phyloP scores from a whole-genome alignment of 2,329 filamentous ascomycete species.

The Pyrenophora seminiperda region DNA sequence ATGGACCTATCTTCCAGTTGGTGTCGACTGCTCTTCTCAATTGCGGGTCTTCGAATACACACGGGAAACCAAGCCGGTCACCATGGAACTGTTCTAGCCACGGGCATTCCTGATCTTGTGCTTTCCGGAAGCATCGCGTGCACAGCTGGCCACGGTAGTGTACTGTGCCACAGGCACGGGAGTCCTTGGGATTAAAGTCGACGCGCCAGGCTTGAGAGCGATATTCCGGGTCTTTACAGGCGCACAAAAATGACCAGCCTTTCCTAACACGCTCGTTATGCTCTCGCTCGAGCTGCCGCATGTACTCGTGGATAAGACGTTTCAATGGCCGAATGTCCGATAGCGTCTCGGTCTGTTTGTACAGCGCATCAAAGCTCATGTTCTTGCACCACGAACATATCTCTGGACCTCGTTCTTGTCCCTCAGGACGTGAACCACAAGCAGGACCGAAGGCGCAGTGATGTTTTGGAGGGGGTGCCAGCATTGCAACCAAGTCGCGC shows the following conservation, averaged over 20 bases:
- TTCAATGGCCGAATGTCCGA: conserved; percentile 18
- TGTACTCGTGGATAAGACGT: conserved; percentile 23
- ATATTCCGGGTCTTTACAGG: conserved; percentile 29
- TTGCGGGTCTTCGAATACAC: conserved; percentile 26
- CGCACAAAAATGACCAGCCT: conserved; percentile 29
- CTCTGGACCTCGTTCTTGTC: conserved; percentile 25
- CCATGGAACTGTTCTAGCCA: conserved; percentile 32
- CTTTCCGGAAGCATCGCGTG: conserved; percentile 25
- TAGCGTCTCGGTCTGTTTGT: conserved; percentile 19
- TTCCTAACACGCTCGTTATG: conserved; percentile 25
- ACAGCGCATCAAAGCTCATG: conserved; percentile 30
- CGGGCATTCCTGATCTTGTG: conserved; percentile 23
- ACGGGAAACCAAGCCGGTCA: conserved; percentile 30
- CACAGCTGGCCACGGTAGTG: conserved; percentile 31
- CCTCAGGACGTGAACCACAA: conserved; percentile 24
- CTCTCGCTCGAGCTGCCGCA: conserved; percentile 27
- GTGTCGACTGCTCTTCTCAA: conserved; percentile 20
- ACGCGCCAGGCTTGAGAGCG: conserved; percentile 26
- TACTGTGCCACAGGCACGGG: conserved; percentile 27
- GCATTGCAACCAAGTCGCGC: conserved; percentile 17
- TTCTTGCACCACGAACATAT: conserved; percentile 35
- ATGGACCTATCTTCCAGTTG: conserved; percentile 29
- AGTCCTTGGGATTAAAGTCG: conserved; percentile 28
- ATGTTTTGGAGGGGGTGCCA: conserved; percentile 26
- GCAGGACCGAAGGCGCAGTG: conserved; percentile 30